phyloP scores from a whole-genome alignment of 495 filamentous ascomycete species.

The Aspergillus incahuasiensis region DNA sequence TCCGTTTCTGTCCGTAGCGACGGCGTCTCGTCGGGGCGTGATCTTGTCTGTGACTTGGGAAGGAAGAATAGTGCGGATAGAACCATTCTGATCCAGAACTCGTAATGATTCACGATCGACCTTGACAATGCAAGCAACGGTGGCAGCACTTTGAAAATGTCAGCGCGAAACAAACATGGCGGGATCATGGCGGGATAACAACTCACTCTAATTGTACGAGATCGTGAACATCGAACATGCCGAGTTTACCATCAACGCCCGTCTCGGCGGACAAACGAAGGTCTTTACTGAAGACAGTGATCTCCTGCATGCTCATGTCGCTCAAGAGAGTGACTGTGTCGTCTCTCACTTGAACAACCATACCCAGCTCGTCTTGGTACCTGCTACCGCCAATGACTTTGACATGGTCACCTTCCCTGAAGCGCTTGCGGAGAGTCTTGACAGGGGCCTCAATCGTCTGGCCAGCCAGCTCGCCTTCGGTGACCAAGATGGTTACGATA shows the following conservation, averaged over 20 bases:
- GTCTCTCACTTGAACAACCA: slow-evolving; percentile 88
- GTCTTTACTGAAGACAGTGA: slow-evolving; percentile 98
- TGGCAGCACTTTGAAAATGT: slow-evolving; percentile 56
- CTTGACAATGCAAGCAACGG: slow-evolving; percentile 89
- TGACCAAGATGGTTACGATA: slow-evolving; percentile 87
- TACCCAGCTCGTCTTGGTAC: slow-evolving; percentile 89
- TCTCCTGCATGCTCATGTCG: slow-evolving; percentile 85
- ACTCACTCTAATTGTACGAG: slow-evolving; percentile 87
- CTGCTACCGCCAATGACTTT: slow-evolving; percentile 96
- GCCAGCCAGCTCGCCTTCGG: slow-evolving; percentile 73
- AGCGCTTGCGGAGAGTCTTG: slow-evolving; percentile 88
- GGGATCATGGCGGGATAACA: not conserved
- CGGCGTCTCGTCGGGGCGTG: slow-evolving; percentile 68
- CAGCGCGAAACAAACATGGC: slow-evolving; percentile 20
- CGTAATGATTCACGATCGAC: slow-evolving; percentile 89
- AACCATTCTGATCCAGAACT: slow-evolving; percentile 85
- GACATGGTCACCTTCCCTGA: slow-evolving; percentile 93
- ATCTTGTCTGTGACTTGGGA: slow-evolving; percentile 89
- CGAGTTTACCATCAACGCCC: slow-evolving; percentile 70
- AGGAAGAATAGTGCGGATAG: slow-evolving; percentile 73
- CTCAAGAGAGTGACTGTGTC: slow-evolving; percentile 89
- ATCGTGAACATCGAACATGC: slow-evolving; percentile 86
- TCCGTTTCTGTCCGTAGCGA: slow-evolving; percentile 89
- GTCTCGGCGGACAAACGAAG: slow-evolving; percentile 87
- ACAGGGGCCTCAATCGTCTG: slow-evolving; percentile 88